phyloP scores from a whole-genome alignment of 2,329 filamentous ascomycete genomes.

The Dryadomyces sulphureus region DNA sequence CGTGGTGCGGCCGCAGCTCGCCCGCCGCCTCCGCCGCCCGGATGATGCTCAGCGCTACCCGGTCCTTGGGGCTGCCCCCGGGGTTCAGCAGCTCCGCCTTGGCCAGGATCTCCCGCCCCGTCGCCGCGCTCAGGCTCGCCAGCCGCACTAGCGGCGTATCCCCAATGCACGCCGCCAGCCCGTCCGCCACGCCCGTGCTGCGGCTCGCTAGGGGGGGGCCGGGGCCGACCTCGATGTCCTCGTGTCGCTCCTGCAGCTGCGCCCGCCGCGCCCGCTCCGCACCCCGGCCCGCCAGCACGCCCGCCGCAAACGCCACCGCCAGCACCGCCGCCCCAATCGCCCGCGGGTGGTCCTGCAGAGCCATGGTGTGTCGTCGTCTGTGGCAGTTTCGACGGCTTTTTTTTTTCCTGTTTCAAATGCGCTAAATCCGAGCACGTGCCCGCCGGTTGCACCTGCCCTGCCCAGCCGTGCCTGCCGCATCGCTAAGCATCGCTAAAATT shows the following conservation, averaged over 20 bases:
- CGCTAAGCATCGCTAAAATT: too few species aligned
- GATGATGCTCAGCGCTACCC: slow-evolving; percentile 87
- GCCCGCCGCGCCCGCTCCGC: slow-evolving; percentile 24
- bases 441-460: too few species aligned
- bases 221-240: slow-evolving; percentile 9
- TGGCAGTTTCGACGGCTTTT: not conserved
- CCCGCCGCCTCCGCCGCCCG: slow-evolving; percentile 63
- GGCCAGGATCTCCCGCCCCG: slow-evolving; percentile 76
- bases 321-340: slow-evolving; percentile 52
- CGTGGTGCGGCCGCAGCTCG: slow-evolving; percentile 60
- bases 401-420: too few species aligned
- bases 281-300: slow-evolving; percentile 62
- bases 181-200: slow-evolving; percentile 42
- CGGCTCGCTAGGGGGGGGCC: not conserved
- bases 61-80: slow-evolving; percentile 85
- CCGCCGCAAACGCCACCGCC: slow-evolving; percentile 59
- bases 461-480: too few species aligned
- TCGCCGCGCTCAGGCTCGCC: slow-evolving; percentile 70
- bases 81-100: slow-evolving; percentile 97
- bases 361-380: slow-evolving; percentile 26
- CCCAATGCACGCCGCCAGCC: slow-evolving; percentile 84
- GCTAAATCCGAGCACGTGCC: too few species aligned
- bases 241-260: slow-evolving; percentile 32
- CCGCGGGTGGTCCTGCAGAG: slow-evolving; percentile 44
- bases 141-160: slow-evolving; percentile 84